A percentile compares a stretch with the other conserved stretches of the same genome.
These are phyloP conservation scores for Aspergillus novofumigatus DNA, from an alignment of 2,329 filamentous ascomycete genomes.

Conservation along the genomic window DNA sequence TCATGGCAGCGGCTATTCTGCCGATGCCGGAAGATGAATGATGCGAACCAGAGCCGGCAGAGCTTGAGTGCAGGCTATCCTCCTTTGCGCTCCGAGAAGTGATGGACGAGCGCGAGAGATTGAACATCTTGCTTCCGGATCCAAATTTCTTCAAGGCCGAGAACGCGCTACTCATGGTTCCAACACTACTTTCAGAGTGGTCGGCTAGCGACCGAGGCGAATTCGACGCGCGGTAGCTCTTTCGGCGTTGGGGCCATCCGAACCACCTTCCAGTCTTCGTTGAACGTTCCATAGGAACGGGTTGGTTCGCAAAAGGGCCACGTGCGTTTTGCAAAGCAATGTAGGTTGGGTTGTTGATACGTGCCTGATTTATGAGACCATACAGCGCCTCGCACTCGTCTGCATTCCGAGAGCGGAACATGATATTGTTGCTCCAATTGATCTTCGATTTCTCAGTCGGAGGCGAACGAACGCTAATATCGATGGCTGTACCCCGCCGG, in stretches of 20 bases:
- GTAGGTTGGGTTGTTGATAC: constrained; percentile 90
- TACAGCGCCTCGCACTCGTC: constrained; percentile 81
- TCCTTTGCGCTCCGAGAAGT: constrained; percentile 48
- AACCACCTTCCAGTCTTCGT: constrained; percentile 41
- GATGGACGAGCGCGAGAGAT: constrained; percentile 75
- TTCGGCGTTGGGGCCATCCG: constrained; percentile 49
- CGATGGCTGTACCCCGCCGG: constrained; percentile 83
- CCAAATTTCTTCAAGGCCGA: constrained; percentile 72
- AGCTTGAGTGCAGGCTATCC: constrained; percentile 58
- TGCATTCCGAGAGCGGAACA: constrained; percentile 76
- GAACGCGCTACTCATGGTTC: constrained; percentile 74
- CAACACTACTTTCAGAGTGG: constrained; percentile 70
- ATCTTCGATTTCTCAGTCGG: constrained; percentile 70
- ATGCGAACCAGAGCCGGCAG: constrained; percentile 42
- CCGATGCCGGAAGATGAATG: constrained; percentile 56
- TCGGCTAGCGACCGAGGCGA: constrained; percentile 53
- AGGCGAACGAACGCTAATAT: constrained; percentile 89
- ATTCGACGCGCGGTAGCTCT: constrained; percentile 56
- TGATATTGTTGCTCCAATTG: constrained; percentile 70
- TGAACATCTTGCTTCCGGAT: constrained; percentile 69
- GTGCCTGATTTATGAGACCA: constrained; percentile 77
- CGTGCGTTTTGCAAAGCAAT: constrained; percentile 72
- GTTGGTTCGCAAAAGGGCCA: constrained; percentile 54
- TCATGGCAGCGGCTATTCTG: constrained; percentile 44
- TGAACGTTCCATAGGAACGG: constrained; percentile 45